Conservation (phyloP, 2,329 filamentous ascomycete species). For the Cladosporium austrohemisphaericum region DNA sequence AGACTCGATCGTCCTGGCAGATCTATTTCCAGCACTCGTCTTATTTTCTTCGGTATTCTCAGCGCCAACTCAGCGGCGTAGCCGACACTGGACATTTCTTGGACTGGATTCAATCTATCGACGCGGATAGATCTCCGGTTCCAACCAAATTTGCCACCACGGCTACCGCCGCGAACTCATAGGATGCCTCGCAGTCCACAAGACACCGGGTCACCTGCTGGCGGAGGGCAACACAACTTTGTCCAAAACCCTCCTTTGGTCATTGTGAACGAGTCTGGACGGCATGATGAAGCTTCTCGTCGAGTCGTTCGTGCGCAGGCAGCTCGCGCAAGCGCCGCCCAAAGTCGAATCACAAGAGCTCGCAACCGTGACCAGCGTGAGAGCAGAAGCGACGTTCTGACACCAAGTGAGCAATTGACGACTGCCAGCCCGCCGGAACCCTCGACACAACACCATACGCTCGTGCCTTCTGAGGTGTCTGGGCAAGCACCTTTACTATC, state of each 20-base stretch:
- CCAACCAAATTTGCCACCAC: neutral
- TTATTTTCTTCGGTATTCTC: neutral
- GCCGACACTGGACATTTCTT: neutral
- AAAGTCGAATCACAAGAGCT: slow-evolving; percentile 31
- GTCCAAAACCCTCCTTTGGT: slow-evolving; percentile 27
- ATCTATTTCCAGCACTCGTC: neutral
- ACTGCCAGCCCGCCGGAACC: neutral
- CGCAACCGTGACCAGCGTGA: slow-evolving; percentile 32
- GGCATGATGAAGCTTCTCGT: slow-evolving; percentile 30
- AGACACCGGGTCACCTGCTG: neutral
- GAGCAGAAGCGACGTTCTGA: slow-evolving; percentile 4
- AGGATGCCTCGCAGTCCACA: slow-evolving; percentile 10
- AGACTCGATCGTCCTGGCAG: neutral
- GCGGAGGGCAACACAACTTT: slow-evolving; percentile 13
- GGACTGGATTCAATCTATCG: neutral
- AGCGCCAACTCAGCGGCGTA: neutral
- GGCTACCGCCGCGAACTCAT: too few relatives aligned
- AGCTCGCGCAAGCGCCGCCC: slow-evolving; percentile 32
- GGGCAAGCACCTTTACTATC: slow-evolving; percentile 1
- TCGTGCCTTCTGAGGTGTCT: neutral
- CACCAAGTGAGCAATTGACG: neutral
- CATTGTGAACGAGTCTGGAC: slow-evolving; percentile 31
- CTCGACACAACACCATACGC: neutral
- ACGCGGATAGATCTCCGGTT: too few relatives aligned
- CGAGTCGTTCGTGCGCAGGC: slow-evolving; percentile 33